Evolutionary conservation across 2,329 filamentous ascomycete species (phyloP).

Genomic region (Aspergillus transmontanensis): DNA sequence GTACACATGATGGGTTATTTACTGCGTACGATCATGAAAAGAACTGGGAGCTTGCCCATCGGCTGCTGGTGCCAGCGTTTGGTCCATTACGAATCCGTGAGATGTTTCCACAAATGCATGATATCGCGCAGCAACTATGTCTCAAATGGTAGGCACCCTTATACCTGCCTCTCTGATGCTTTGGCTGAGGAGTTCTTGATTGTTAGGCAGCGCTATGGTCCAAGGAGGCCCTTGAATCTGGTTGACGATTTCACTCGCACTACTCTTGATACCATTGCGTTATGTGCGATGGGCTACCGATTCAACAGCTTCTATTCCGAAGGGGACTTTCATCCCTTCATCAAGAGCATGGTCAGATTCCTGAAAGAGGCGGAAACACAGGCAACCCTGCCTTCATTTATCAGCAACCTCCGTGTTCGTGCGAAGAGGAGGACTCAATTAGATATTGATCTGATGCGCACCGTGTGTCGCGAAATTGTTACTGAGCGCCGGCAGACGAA

Average conservation of each 20-base stretch:
- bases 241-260: slow-evolving; percentile 74
- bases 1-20: slow-evolving; percentile 67
- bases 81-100: neutral
- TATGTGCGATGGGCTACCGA: slow-evolving; percentile 69
- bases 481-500: too few relatives aligned
- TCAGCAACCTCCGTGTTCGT: too few relatives aligned
- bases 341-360: slow-evolving; percentile 66
- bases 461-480: too few relatives aligned
- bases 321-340: slow-evolving; percentile 68
- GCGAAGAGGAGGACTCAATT: too few relatives aligned
- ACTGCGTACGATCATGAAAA: slow-evolving; percentile 53
- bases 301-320: slow-evolving; percentile 74
- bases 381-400: slow-evolving; percentile 44
- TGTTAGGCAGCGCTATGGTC: slow-evolving; percentile 46
- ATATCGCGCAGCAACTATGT: neutral
- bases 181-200: too few relatives aligned
- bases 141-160: neutral
- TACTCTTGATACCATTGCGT: slow-evolving; percentile 70
- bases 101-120: neutral
- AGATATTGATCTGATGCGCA: too few relatives aligned
- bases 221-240: slow-evolving; percentile 58
- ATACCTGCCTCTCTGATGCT: too few relatives aligned
- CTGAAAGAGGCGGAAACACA: slow-evolving; percentile 60
- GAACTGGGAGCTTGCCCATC: slow-evolving; percentile 60
- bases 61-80: neutral